Base-by-base conservation (phyloP, 2,329 filamentous ascomycete genomes). In the Alternaria sp. region DNA sequence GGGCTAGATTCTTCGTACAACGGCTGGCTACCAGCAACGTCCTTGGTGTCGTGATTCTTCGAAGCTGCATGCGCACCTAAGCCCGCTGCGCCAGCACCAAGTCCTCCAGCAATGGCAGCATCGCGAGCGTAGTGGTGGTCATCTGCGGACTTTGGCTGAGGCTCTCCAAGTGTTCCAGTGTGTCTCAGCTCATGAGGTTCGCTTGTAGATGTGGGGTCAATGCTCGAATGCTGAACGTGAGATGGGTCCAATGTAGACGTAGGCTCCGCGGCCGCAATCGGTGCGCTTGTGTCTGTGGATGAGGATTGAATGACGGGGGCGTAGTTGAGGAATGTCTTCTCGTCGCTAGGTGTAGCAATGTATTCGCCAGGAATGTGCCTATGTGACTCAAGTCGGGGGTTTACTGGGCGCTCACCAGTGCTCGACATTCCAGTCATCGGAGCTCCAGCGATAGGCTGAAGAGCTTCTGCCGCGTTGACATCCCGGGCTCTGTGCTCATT, bases 301-400 rank as follows among this genome's bases (percentile, higher is more conserved):
- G 46, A 46, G 25, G 64, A 60, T 28, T 66, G 65, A 15, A 64
- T 20, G 10, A 61, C 55, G 18, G 61, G 50, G 18, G 55, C 53
- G 15, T 69, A 66, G 30, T 59, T 50, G 33, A 74, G 69, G 18
- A 71, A 74, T n/a, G 75, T 68, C n/a, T 69, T 66, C 50, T 77
- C 74, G 5, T 75, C 74, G 8, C 69, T 61, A 14, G 77, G 75
- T 2, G 77, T 78, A 2, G 73, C 67, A n/a, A 68, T 69, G 3
- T 73, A 79, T 20, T 73, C 76, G 18, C 78, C 78, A 12, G 78
- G 77, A 37, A 79, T 69, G 47, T 79, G 77, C 9, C 75, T 67
- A 30, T 68, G 68, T 9, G 81, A 80, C 55, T 80, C 80, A 18
- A 80, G 71, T 15, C 68, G 58, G 10, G 60, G 58, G 67, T 74